phyloP scores from a whole-genome alignment of 768 basidiomycete species.

The Amanita muscaria region DNA sequence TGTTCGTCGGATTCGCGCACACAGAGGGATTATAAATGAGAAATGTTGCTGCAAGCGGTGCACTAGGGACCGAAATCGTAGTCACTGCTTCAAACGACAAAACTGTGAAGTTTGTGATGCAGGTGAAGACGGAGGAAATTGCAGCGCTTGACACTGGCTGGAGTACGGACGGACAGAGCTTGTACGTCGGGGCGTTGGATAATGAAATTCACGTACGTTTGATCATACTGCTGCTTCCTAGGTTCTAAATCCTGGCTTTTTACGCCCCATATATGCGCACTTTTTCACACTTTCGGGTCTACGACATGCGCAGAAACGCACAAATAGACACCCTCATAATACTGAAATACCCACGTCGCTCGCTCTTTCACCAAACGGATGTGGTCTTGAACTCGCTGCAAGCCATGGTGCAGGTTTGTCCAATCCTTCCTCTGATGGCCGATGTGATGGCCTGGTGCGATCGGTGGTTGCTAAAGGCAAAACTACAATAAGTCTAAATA shows the following conservation, averaged over 20 bases:
- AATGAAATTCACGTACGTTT: slow-evolving; percentile 88
- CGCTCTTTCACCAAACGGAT: slow-evolving; percentile 86
- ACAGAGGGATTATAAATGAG: slow-evolving; percentile 88
- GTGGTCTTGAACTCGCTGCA: too few relatives aligned
- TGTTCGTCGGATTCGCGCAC: slow-evolving; percentile 74
- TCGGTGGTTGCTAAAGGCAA: too few relatives aligned
- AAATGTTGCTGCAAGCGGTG: slow-evolving; percentile 66
- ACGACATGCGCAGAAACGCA: slow-evolving; percentile 80
- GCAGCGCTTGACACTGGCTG: slow-evolving; percentile 80
- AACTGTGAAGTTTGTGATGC: slow-evolving; percentile 87
- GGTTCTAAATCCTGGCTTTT: too few relatives aligned
- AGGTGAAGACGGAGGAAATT: slow-evolving; percentile 67
- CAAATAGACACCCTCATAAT: slow-evolving; percentile 71
- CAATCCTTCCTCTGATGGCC: too few relatives aligned
- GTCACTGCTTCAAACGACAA: slow-evolving; percentile 91
- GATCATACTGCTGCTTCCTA: too few relatives aligned
- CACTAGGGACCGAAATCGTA: slow-evolving; percentile 70
- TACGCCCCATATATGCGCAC: too few relatives aligned
- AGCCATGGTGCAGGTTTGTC: too few relatives aligned
- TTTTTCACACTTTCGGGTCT: slow-evolving; percentile 71
- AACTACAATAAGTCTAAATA: too few relatives aligned
- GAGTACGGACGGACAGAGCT: slow-evolving; percentile 82
- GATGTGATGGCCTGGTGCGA: too few relatives aligned
- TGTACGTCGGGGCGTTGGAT: slow-evolving; percentile 90
- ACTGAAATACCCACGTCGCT: slow-evolving; percentile 91